Evolutionary conservation across 202 grass and related monocot species (phyloP), one percentile per base, ranked within the genome.

Genomic region (Miscanthus sacchariflorus): DNA sequence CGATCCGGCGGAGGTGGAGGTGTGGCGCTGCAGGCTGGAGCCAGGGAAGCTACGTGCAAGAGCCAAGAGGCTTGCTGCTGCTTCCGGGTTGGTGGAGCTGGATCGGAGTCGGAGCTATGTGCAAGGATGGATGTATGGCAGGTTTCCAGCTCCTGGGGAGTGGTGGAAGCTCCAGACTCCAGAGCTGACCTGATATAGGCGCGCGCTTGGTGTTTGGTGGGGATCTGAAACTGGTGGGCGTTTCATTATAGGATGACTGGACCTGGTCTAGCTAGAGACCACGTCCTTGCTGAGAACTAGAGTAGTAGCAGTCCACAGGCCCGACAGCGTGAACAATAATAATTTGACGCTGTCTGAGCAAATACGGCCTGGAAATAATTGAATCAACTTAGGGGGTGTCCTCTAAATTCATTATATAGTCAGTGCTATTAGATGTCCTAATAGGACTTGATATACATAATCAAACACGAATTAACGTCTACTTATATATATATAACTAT

Each of bases 181-280:
- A 30, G 46, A 25, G 7, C 39, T 74, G 2, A 58, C 2, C 69
- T 87, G 79, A 87, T 87, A 50, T 82, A 84, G 75, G 58, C 74
- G 27, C 59, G 64, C 5, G 25, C 30, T 28, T 28, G 85, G 59
- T 44, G 78, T 63, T 84, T 84, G 89, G 75, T 87, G 89, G 68
- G 52, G n/a, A 63, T 43, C 23, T 74, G 12, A 17, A 44, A 11
- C 46, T 45, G 6, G 63, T 70, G 52, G 52, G 68, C 46, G 77
- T 38, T 74, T 19, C 1, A 27, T 4, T 4, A 40, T 9, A 65
- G 0, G 49, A n/a, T 65, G 69, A 27, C 61, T 28, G 7, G 78
- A 72, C 17, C 72, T 6, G 54, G 79, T 90, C 73, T 33, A 56
- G 19, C 42, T 54, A 77, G 11, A n/a, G 25, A 46, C 4, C 19